Conservation (phyloP, 768 basidiomycete genomes). For the Suillus occidentalis region DNA sequence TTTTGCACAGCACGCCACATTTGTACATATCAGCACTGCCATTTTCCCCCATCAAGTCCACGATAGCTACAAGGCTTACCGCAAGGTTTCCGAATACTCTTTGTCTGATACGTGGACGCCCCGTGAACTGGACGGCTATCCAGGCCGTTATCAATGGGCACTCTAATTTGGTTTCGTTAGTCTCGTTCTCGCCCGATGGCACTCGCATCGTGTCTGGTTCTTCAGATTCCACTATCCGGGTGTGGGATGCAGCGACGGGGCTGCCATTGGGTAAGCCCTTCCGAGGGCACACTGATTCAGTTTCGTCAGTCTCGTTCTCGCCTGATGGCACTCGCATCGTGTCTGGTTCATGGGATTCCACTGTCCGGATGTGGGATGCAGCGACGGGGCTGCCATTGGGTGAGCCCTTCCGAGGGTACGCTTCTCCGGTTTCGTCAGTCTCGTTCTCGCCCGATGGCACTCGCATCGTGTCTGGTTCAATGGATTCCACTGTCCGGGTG, state of each 20-base stretch:
- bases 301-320: conserved; percentile 13
- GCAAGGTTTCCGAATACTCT: conserved; percentile 1
- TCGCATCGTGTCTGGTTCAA: conserved; percentile 11
- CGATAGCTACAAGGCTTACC: conserved; percentile 15
- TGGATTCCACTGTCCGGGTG: conserved; percentile 7
- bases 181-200: conserved; percentile 16
- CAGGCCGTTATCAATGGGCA: conserved; percentile 6
- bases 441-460: conserved; percentile 17
- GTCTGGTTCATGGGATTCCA: conserved; percentile 15
- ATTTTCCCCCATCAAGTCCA: conserved; percentile 27
- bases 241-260: conserved; percentile 22
- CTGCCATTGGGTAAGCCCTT: conserved; percentile 1
- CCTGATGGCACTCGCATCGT: conserved; percentile 10
- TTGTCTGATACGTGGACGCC: not conserved
- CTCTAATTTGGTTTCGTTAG: not conserved
- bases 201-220: conserved; percentile 21
- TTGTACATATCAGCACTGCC: conserved; percentile 26
- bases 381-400: conserved; percentile 1
- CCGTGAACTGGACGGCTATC: conserved; percentile 6
- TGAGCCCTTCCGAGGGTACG: conserved; percentile 10
- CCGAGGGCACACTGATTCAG: conserved; percentile 5
- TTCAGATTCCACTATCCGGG: conserved; percentile 13
- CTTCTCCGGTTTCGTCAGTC: not conserved
- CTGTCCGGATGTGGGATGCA: conserved; percentile 10
- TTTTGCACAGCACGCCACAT: conserved; percentile 22